phyloP scores from a whole-genome alignment of 768 basidiomycete genomes.

The Rhodotorula toruloides region DNA sequence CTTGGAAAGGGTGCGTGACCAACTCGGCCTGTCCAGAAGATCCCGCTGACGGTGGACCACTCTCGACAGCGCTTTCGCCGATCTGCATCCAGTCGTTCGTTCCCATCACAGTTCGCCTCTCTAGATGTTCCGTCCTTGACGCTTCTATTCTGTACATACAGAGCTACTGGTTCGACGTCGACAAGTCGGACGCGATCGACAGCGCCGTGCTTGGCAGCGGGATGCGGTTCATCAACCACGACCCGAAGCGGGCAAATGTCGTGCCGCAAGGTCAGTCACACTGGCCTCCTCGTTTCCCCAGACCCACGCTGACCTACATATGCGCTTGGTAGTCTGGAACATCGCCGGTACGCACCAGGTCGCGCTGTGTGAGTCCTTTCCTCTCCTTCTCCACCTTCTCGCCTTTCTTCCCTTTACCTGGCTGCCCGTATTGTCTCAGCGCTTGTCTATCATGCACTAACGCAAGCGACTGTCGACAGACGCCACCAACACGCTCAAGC shows the following conservation, averaged over 20 bases:
- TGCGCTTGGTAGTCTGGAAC: constrained; percentile 7
- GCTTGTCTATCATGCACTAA: too few relatives aligned
- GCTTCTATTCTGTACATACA: background rate
- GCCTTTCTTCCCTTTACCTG: background rate
- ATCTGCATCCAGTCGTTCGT: too few relatives aligned
- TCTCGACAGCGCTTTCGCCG: background rate
- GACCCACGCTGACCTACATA: too few relatives aligned
- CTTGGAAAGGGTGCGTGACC: too few relatives aligned
- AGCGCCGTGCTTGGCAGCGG: background rate
- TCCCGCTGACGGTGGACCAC: too few relatives aligned
- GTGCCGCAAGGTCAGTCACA: too few relatives aligned
- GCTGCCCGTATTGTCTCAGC: too few relatives aligned
- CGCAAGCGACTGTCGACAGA: background rate
- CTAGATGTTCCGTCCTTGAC: background rate
- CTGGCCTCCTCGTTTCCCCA: background rate
- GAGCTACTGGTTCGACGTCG: constrained; percentile 9
- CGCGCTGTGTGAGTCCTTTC: background rate
- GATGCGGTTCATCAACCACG: constrained; percentile 13
- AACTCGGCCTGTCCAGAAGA: too few relatives aligned
- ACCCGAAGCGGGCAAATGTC: background rate
- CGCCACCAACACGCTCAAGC: background rate
- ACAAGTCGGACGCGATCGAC: background rate
- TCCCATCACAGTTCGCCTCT: background rate
- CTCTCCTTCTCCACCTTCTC: background rate
- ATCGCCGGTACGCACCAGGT: constrained; percentile 17